Conservation (phyloP, 192 early-diverging fungal species). For the Powellomyces hirtus region DNA sequence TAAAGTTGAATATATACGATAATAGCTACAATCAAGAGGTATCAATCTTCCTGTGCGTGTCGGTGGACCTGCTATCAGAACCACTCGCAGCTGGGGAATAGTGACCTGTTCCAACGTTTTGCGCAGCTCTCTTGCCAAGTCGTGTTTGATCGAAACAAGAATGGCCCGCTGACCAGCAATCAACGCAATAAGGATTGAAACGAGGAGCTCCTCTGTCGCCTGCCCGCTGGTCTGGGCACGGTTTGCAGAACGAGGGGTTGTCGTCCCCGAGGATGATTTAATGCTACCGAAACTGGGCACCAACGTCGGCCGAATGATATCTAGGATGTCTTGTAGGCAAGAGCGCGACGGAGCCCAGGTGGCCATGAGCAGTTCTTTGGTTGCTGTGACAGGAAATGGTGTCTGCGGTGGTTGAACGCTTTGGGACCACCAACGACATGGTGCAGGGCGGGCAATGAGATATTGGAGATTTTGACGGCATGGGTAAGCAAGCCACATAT, state of each 20-base stretch:
- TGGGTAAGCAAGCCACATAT: too few species aligned
- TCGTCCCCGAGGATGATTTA: not conserved
- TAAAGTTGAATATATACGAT: slow-evolving; percentile 12
- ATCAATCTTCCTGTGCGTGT: not conserved
- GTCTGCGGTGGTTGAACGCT: too few species aligned
- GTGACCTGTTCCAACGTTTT: slow-evolving; percentile 19
- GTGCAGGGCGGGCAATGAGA: too few species aligned
- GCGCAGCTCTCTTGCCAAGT: slow-evolving; percentile 4
- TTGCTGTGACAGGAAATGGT: too few species aligned
- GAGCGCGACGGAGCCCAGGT: not conserved
- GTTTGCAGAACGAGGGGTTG: not conserved
- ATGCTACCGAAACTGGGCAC: not conserved
- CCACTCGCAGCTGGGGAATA: too few species aligned
- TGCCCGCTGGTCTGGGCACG: not conserved
- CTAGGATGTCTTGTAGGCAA: slow-evolving; percentile 7
- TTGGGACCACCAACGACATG: too few species aligned
- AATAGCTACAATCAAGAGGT: slow-evolving; percentile 7
- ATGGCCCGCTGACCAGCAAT: slow-evolving; percentile 15
- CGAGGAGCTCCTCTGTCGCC: slow-evolving; percentile 22
- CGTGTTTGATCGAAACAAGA: slow-evolving; percentile 11
- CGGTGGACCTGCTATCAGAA: not conserved
- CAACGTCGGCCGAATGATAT: not conserved
- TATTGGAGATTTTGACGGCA: too few species aligned
- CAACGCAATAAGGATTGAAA: slow-evolving; percentile 17
- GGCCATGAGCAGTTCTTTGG: too few species aligned